These are phyloP conservation scores for Urochloa ruziziensis DNA, from an alignment of 176 grass and related monocot species.

Conservation along the genomic window DNA sequence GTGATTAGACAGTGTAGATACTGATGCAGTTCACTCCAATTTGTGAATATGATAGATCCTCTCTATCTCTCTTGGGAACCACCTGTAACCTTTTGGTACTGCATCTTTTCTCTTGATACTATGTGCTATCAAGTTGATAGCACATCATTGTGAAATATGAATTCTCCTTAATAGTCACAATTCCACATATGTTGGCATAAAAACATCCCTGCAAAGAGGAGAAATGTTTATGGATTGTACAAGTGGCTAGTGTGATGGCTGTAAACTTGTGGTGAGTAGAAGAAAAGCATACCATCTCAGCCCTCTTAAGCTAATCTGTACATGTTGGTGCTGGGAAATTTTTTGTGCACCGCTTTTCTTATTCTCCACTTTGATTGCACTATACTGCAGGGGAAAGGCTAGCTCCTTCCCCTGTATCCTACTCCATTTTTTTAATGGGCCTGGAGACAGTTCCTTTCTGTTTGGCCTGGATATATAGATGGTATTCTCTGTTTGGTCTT, in stretches of 20 bases:
- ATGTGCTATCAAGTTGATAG: too few relatives aligned
- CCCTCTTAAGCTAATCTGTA: background rate
- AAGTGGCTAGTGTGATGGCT: background rate
- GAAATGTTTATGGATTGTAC: background rate
- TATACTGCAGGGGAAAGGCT: too few relatives aligned
- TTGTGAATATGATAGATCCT: conserved; percentile 35
- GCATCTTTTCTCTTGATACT: background rate
- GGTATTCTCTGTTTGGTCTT: too few relatives aligned
- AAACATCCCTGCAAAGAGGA: background rate
- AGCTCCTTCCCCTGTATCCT: too few relatives aligned
- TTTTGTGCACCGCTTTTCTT: background rate
- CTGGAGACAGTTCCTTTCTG: too few relatives aligned
- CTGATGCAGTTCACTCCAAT: conserved; percentile 1
- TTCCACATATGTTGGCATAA: background rate
- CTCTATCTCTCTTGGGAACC: too few relatives aligned
- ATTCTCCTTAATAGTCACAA: background rate
- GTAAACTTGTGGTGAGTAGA: background rate
- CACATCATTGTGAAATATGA: too few relatives aligned
- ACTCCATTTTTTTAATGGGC: too few relatives aligned
- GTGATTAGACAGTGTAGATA: conserved; percentile 21
- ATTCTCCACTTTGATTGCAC: background rate
- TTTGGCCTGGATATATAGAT: too few relatives aligned
- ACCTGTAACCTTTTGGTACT: conserved; percentile 18
- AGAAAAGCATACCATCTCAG: background rate
- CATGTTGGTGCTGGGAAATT: background rate